Evolutionary conservation across 805 yeast species (phyloP).

Genomic region (Metschnikowia continentalis): DNA sequence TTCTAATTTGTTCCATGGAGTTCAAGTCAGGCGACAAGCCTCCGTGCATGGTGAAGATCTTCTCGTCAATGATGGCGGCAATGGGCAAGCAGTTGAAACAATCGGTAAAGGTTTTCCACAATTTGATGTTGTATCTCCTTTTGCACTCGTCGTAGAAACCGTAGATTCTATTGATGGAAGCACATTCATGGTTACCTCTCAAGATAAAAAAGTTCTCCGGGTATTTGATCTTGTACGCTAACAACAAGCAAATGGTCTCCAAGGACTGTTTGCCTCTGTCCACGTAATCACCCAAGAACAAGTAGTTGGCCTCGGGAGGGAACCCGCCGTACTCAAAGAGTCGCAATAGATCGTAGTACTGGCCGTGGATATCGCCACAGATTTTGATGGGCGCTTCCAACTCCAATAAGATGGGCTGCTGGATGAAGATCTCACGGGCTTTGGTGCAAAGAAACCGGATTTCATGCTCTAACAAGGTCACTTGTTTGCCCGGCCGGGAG

Average conservation of each 20-base stretch:
- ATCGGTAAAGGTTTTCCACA: slow-evolving; percentile 98
- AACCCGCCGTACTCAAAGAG: slow-evolving; percentile 97
- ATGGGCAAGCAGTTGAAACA: slow-evolving; percentile 98
- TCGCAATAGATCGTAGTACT: slow-evolving; percentile 91
- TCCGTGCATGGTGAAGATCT: slow-evolving; percentile 98
- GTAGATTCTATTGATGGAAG: slow-evolving; percentile 94
- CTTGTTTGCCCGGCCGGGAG: slow-evolving; percentile 97
- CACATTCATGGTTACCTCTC: slow-evolving; percentile 98
- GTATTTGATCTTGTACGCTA: slow-evolving; percentile 95
- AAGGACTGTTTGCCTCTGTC: slow-evolving; percentile 98
- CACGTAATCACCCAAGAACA: slow-evolving; percentile 94
- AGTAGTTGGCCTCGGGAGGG: slow-evolving; percentile 97
- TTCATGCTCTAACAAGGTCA: slow-evolving; percentile 87
- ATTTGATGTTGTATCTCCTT: slow-evolving; percentile 95
- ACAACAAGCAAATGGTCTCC: slow-evolving; percentile 89
- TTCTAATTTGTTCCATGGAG: slow-evolving; percentile 97
- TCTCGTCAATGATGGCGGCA: slow-evolving; percentile 97
- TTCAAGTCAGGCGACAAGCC: slow-evolving; percentile 96
- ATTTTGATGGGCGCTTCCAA: slow-evolving; percentile 94
- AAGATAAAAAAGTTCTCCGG: slow-evolving; percentile 96
- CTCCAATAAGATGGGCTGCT: slow-evolving; percentile 93
- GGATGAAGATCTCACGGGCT: slow-evolving; percentile 96
- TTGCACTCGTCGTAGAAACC: slow-evolving; percentile 99
- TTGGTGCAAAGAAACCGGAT: slow-evolving; percentile 93
- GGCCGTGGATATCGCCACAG: slow-evolving; percentile 99